phyloP scores from a whole-genome alignment of 2,329 filamentous ascomycete species.

The Cordyceps tenuipes region DNA sequence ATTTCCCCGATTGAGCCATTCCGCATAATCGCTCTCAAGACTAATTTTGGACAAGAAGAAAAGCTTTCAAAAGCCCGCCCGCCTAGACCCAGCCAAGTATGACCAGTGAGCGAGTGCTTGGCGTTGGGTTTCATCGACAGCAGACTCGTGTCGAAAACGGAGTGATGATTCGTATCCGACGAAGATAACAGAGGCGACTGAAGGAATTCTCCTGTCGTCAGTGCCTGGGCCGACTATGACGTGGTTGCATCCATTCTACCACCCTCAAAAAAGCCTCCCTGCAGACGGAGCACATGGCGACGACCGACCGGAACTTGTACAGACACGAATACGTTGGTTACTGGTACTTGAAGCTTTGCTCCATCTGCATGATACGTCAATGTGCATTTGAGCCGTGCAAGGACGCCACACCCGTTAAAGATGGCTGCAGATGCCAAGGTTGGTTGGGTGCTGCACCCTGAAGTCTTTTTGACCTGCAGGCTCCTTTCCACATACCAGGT shows the following conservation, averaged over 20 bases:
- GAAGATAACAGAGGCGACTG: not conserved
- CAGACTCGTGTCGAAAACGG: not conserved
- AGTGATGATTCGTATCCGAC: not conserved
- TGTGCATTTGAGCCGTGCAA: not conserved
- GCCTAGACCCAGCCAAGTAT: not conserved
- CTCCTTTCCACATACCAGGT: not conserved
- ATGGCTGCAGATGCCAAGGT: not conserved
- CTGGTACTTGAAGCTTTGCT: not conserved
- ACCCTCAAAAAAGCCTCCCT: not conserved
- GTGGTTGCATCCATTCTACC: not conserved
- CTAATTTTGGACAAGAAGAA: no score
- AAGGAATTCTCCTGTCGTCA: not conserved
- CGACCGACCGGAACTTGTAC: not conserved
- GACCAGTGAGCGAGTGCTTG: not conserved
- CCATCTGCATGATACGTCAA: not conserved
- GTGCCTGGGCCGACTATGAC: slow-evolving; percentile 7
- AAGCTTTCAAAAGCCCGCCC: not conserved
- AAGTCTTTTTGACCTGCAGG: not conserved
- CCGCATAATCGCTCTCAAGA: not conserved
- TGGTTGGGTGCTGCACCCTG: not conserved
- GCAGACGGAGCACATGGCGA: not conserved
- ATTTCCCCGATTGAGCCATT: not conserved
- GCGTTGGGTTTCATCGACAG: no score
- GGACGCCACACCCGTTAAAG: slow-evolving; percentile 7
- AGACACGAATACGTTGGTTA: not conserved